A percentile compares a stretch with the other conserved stretches of the same genome.
Conservation (phyloP, 805 yeast genomes). For the Saturnispora gosingensis region DNA sequence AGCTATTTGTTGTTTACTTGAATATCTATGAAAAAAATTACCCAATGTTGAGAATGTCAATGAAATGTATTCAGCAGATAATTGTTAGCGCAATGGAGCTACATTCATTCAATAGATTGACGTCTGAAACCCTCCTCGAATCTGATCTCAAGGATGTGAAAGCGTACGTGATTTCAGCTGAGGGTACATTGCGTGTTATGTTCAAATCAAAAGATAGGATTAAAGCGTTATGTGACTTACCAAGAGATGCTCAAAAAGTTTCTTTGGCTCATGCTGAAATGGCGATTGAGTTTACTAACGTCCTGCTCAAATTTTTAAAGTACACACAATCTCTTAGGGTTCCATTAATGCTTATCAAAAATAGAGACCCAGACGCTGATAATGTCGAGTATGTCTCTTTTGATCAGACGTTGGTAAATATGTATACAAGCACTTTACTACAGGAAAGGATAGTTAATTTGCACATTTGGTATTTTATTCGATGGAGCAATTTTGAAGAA, state of each 20-base stretch:
- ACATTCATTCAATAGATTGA: slow-evolving; percentile 27
- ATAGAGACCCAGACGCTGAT: slow-evolving; percentile 13
- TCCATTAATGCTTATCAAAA: slow-evolving; percentile 21
- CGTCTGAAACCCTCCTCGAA: slow-evolving; percentile 30
- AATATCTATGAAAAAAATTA: slow-evolving; percentile 32
- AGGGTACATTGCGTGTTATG: slow-evolving; percentile 41
- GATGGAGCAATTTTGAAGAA: slow-evolving; percentile 53
- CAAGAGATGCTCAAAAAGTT: slow-evolving; percentile 54
- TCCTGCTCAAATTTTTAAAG: slow-evolving; percentile 59
- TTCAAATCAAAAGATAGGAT: slow-evolving; percentile 58
- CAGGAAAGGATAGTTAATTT: slow-evolving; percentile 56
- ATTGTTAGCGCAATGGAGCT: slow-evolving; percentile 35
- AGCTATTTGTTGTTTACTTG: slow-evolving; percentile 1
- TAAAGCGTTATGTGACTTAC: slow-evolving; percentile 45
- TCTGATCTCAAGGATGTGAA: slow-evolving; percentile 40
- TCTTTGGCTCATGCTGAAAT: slow-evolving; percentile 54
- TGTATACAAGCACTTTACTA: slow-evolving; percentile 37
- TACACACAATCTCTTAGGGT: slow-evolving; percentile 45
- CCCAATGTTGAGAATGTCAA: slow-evolving; percentile 59
- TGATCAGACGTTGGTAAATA: neutral
- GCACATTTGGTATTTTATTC: slow-evolving; percentile 50
- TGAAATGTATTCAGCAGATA: slow-evolving; percentile 58
- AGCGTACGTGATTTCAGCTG: slow-evolving; percentile 23
- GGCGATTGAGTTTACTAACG: slow-evolving; percentile 55
- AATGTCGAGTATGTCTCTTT: slow-evolving; percentile 10